phyloP scores from a whole-genome alignment of 2,329 filamentous ascomycete species.

The Drechslera avenae region DNA sequence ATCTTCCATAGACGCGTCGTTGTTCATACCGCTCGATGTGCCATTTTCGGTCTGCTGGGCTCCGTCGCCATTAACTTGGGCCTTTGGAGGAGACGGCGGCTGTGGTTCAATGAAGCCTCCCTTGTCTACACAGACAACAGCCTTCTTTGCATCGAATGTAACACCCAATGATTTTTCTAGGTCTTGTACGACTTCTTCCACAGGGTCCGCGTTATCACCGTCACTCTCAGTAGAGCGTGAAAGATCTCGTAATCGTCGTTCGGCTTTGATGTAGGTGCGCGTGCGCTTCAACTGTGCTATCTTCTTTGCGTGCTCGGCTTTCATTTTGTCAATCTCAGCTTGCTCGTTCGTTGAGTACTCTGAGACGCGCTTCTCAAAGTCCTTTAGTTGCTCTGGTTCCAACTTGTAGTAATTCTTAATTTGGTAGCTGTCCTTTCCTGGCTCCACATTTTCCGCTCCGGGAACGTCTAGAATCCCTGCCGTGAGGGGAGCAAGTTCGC shows the following conservation, averaged over 20 bases:
- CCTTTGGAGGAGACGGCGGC: conserved; percentile 33
- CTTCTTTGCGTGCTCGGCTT: conserved; percentile 74
- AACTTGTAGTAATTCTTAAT: conserved; percentile 68
- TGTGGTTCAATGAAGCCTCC: conserved; percentile 71
- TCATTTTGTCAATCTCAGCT: conserved; percentile 83
- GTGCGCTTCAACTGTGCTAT: conserved; percentile 76
- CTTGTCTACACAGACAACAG: conserved; percentile 74
- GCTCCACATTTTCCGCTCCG: conserved; percentile 38
- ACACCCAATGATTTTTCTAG: conserved; percentile 74
- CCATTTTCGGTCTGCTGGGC: conserved; percentile 37
- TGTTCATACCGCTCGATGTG: conserved; percentile 38
- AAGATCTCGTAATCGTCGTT: conserved; percentile 73
- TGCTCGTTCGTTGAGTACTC: conserved; percentile 74
- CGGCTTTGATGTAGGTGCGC: conserved; percentile 72
- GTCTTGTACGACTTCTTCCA: conserved; percentile 75
- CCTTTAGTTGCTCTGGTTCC: conserved; percentile 75
- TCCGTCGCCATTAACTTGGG: conserved; percentile 41
- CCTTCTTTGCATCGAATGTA: conserved; percentile 66
- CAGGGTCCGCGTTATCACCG: conserved; percentile 49
- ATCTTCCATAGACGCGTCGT: conserved; percentile 42
- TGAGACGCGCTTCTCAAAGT: conserved; percentile 79
- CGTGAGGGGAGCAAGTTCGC: conserved; percentile 80
- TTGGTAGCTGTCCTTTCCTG: conserved; percentile 31
- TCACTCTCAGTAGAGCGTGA: conserved; percentile 51
- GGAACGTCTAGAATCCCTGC: conserved; percentile 78